Base-by-base conservation (phyloP, 2,329 filamentous ascomycete species). In the Aspergillus sp. region DNA sequence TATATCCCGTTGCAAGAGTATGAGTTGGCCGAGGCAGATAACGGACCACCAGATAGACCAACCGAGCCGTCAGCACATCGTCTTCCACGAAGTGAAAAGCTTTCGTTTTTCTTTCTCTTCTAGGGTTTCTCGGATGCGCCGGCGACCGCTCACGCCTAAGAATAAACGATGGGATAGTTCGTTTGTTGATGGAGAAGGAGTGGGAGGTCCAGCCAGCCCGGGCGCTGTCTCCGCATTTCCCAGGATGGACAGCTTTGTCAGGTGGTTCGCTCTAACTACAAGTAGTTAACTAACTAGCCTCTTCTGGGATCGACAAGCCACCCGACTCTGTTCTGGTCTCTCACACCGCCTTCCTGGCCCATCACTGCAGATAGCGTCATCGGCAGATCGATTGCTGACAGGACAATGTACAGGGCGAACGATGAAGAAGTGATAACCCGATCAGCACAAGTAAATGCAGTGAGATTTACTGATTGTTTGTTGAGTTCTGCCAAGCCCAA, bases 191-290 rank as follows among this genome's bases (percentile, higher is more conserved):
- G 33, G 42, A n/a, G 33, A 33, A n/a, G 34, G 12, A 37, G 34
- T 15, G 41, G 45, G 34, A 24, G 46, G 27, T 30, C 27, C 27
- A 30, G 27, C 27, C 27, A 30, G 27, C 27, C 27, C 33, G 51
- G 33, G 30, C 27, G 40, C 39, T 24, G 47, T 48, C 51, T 54
- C 56, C 56, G 40, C 56, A 58, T 50, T 54, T 41, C 55, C 50
- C 8, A 51, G 51, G 39, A 39, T 40, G 47, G 39, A 49, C 51
- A 54, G 56, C 40, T 20, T 34, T 37, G 24, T 54, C 50, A 50
- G 50, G 44, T 49, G 53, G 27, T 30, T 20, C 15, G 51, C 19
- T 51, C 24, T 40, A 20, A 20, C 20, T 20, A 20, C 20, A 20
- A 20, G 20, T 20, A 20, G 20, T 20, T 20, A 20, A 20, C 20